Conservation (phyloP, 371 early-diverging fungal genomes). For the Mucor velutinosus region DNA sequence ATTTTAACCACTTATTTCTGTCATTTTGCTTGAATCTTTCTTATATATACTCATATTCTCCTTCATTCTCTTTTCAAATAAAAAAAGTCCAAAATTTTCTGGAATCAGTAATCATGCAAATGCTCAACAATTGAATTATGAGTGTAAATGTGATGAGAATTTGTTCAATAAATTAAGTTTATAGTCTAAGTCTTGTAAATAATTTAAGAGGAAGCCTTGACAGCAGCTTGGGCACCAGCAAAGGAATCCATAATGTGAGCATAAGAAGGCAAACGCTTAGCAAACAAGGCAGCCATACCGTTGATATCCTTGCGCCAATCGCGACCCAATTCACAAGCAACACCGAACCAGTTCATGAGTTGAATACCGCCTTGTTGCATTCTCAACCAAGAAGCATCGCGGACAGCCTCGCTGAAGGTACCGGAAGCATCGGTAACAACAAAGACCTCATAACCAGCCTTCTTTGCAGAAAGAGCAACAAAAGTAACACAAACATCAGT, state of each 20-base stretch:
- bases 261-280: conserved; percentile 29
- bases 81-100: neutral
- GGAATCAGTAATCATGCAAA: too few species aligned
- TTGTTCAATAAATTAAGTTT: neutral
- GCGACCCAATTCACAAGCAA: conserved; percentile 32
- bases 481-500: conserved; percentile 37
- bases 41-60: neutral
- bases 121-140: neutral
- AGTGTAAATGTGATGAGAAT: too few species aligned
- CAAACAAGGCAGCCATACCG: conserved; percentile 30
- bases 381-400: conserved; percentile 32
- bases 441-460: conserved; percentile 33
- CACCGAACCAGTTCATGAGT: conserved; percentile 24
- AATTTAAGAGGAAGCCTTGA: neutral
- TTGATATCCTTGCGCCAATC: conserved; percentile 26
- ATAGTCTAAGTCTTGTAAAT: neutral
- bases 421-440: conserved; percentile 33
- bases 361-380: conserved; percentile 30
- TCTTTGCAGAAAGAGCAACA: conserved; percentile 30
- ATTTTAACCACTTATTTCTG: neutral
- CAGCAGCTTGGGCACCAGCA: conserved; percentile 23
- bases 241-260: conserved; percentile 29
- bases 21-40: neutral
- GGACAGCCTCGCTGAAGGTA: conserved; percentile 20
- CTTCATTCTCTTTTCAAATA: neutral